Base-by-base conservation (phyloP, 257 asterid species). In the Scutellaria minor region DNA sequence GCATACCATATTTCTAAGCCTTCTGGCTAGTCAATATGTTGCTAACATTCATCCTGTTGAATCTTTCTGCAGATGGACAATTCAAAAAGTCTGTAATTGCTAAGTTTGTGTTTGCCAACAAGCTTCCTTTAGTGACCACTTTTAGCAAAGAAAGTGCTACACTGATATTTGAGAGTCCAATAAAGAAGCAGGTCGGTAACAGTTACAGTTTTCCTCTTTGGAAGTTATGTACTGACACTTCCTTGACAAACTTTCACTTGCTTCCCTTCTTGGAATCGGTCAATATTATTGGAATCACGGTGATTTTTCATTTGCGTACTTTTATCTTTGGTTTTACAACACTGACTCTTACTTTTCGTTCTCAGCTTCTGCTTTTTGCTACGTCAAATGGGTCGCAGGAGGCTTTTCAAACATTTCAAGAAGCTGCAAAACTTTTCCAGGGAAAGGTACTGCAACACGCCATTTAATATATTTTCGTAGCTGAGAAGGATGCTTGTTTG, bases 361-460 rank as follows among this genome's bases (percentile, higher is more conserved):
- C 59, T 76, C 86, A 95, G 99, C 72, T 92, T 75, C 79, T 95
- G 87, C 99, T 95, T 64, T 95, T 95, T 72, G 85, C 90, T 72
- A 70, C 89, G 60, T 83, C 91, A 62, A 86, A 81, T 57, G 86
- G 78, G 59, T 80, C 87, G 1, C 82, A 59, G 63, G 79, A 82
- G 75, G 85, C 89, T 64, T 8, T 88, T 55, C 83, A 85, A 60
- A 69, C 84, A 76, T 95, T 90, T 75, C 95, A 88, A 87, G 96
- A 92, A 73, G 98, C 94, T 64, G 98, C 98, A 65, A 92, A 87
- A 79, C 74, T 75, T 81, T 95, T 95, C 85, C 88, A 88, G 83
- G 97, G 96, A 78, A 92, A 92, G 99, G 99, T 94, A 83, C 6
- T 55, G 74, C 5, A 66, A 51, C 66, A 18, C 11, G 60, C 67